Conservation (phyloP, 768 basidiomycete genomes). For the Baorangia bicolor region DNA sequence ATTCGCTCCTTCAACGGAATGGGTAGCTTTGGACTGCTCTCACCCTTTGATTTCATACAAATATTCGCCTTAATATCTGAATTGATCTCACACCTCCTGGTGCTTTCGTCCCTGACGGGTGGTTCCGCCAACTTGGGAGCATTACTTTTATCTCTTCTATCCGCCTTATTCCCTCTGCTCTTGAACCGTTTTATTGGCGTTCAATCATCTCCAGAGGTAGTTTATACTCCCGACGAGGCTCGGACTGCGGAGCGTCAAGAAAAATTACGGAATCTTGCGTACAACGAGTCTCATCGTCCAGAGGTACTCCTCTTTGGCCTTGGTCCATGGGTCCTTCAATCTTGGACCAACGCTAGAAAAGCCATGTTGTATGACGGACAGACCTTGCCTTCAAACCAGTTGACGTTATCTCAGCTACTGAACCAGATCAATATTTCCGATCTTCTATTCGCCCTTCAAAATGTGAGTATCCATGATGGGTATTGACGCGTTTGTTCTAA, state of each 20-base stretch:
- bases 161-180: slow-evolving; percentile 58
- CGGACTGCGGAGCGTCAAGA: slow-evolving; percentile 71
- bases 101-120: slow-evolving; percentile 64
- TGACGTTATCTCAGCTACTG: slow-evolving; percentile 45
- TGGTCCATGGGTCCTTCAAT: slow-evolving; percentile 78
- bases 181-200: slow-evolving; percentile 50
- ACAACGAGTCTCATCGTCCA: slow-evolving; percentile 73
- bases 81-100: slow-evolving; percentile 66
- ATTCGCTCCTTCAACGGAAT: slow-evolving; percentile 75
- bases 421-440: slow-evolving; percentile 64
- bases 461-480: slow-evolving; percentile 47
- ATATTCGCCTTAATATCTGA: slow-evolving; percentile 71
- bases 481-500: slow-evolving; percentile 11
- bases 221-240: slow-evolving; percentile 55
- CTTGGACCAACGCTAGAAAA: slow-evolving; percentile 68
- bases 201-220: slow-evolving; percentile 41
- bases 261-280: slow-evolving; percentile 69
- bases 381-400: slow-evolving; percentile 34
- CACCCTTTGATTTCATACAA: slow-evolving; percentile 77
- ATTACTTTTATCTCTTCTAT: slow-evolving; percentile 59
- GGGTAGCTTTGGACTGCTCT: slow-evolving; percentile 74
- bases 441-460: slow-evolving; percentile 63
- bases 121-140: slow-evolving; percentile 52
- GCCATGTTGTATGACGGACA: slow-evolving; percentile 58
- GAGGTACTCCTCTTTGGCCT: slow-evolving; percentile 83